A percentile compares a stretch with the other conserved stretches of the same genome.
These are phyloP conservation scores for Cutaneotrichosporon sp. DNA, from an alignment of 1,284 basidiomycete species.

Conservation along the genomic window DNA sequence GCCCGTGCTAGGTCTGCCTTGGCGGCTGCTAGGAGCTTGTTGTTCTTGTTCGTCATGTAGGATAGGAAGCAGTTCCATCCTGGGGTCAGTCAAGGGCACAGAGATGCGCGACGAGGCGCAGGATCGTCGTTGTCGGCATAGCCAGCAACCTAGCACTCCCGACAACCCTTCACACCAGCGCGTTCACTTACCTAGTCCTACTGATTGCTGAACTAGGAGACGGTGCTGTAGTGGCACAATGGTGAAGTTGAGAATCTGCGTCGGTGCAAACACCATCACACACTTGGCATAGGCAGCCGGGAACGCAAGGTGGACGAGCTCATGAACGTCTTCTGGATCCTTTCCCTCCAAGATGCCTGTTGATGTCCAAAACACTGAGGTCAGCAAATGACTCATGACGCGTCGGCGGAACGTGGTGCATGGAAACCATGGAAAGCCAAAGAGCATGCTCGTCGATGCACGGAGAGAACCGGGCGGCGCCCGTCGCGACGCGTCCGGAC, in stretches of 20 bases:
- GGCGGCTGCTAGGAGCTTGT: slow-evolving; percentile 26
- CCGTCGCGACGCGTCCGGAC: too few relatives aligned
- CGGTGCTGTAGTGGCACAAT: slow-evolving; percentile 72
- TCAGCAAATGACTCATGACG: not conserved
- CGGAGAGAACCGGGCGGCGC: too few relatives aligned
- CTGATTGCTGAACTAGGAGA: slow-evolving; percentile 69
- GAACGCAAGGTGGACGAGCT: slow-evolving; percentile 40
- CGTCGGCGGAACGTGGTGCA: too few relatives aligned
- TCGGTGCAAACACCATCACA: slow-evolving; percentile 64
- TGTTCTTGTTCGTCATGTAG: slow-evolving; percentile 41
- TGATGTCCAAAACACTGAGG: slow-evolving; percentile 37
- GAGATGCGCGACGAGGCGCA: not conserved
- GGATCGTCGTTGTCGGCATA: not conserved
- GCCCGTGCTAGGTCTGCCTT: slow-evolving; percentile 17
- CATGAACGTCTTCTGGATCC: slow-evolving; percentile 28
- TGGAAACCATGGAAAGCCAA: too few relatives aligned
- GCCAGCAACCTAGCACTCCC: too few relatives aligned
- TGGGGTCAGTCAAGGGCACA: slow-evolving; percentile 4
- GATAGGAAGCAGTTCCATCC: slow-evolving; percentile 57
- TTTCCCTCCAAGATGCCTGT: slow-evolving; percentile 45
- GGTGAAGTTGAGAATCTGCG: slow-evolving; percentile 75
- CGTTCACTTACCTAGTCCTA: slow-evolving; percentile 62
- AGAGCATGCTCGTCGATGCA: too few relatives aligned
- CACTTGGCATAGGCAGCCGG: slow-evolving; percentile 36
- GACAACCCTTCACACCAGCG: too few relatives aligned